These are phyloP conservation scores for Daldinia sp. DNA, from an alignment of 2,329 filamentous ascomycete species.

Conservation along the genomic window DNA sequence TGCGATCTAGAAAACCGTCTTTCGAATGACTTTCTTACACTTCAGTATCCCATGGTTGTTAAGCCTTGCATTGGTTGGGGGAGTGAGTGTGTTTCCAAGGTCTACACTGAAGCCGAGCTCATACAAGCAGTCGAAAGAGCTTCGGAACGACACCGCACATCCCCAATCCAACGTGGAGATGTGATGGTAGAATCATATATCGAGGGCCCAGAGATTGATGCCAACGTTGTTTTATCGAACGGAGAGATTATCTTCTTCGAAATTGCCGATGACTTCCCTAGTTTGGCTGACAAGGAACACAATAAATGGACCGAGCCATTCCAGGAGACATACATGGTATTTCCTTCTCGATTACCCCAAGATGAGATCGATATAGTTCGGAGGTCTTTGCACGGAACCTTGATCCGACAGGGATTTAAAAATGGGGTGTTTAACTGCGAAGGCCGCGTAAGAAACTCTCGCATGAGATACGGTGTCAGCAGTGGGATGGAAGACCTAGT, in stretches of 20 bases:
- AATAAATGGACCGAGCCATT: slow-evolving; percentile 28
- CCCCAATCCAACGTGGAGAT: slow-evolving; percentile 34
- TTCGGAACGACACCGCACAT: slow-evolving; percentile 15
- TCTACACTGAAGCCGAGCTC: slow-evolving; percentile 48
- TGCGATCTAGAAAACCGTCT: no score
- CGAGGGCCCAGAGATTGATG: slow-evolving; percentile 58
- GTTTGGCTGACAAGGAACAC: slow-evolving; percentile 43
- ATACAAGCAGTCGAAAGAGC: slow-evolving; percentile 41
- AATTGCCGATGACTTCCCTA: slow-evolving; percentile 56
- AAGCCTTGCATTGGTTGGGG: slow-evolving; percentile 54
- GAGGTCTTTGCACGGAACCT: slow-evolving; percentile 38
- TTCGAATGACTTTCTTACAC: background rate
- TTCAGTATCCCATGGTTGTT: slow-evolving; percentile 52
- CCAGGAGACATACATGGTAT: slow-evolving; percentile 45
- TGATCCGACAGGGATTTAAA: slow-evolving; percentile 45
- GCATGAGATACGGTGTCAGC: slow-evolving; percentile 10
- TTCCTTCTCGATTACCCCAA: slow-evolving; percentile 45
- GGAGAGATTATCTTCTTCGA: slow-evolving; percentile 57
- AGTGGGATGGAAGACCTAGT: slow-evolving; percentile 36
- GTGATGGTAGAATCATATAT: slow-evolving; percentile 57
- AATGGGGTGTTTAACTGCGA: slow-evolving; percentile 51
- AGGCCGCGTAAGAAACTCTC: slow-evolving; percentile 41
- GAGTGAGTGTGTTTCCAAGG: slow-evolving; percentile 52
- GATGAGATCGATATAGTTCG: slow-evolving; percentile 41
- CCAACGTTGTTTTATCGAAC: slow-evolving; percentile 56